phyloP scores from a whole-genome alignment of 2,329 filamentous ascomycete genomes.

The Fusarium miscanthi region DNA sequence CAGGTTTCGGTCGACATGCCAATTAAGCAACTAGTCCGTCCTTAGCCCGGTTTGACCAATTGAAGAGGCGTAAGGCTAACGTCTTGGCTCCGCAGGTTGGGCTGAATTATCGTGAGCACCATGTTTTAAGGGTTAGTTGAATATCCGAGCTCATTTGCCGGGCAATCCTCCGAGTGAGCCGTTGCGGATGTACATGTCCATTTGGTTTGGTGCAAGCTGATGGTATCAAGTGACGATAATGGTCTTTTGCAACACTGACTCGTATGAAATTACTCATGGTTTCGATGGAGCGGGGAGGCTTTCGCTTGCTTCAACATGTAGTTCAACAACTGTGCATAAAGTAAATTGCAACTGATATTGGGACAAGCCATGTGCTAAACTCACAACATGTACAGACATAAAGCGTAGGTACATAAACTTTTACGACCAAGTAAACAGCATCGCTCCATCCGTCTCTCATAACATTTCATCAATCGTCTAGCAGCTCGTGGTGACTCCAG shows the following conservation, averaged over 20 bases:
- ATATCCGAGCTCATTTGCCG: not conserved
- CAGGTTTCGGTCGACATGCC: not conserved
- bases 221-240: not conserved
- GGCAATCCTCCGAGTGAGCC: not conserved
- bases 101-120: not conserved
- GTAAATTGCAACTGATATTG: not conserved
- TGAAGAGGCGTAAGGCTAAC: not conserved
- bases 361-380: not conserved
- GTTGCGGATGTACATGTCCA: not conserved
- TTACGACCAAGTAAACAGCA: not conserved
- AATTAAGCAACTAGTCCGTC: not conserved
- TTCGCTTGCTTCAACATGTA: not conserved
- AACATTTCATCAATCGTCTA: conserved; percentile 12
- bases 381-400: not conserved
- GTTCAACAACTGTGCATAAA: not conserved
- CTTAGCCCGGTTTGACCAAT: not conserved
- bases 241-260: not conserved
- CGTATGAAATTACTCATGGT: not conserved
- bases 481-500: conserved; percentile 22
- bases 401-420: not conserved
- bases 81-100: not conserved
- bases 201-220: not conserved
- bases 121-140: not conserved
- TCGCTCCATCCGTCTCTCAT: not conserved
- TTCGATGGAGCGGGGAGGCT: not conserved